These are phyloP conservation scores for Aspergillus sp. DNA, from an alignment of 2,329 filamentous ascomycete genomes.

Conservation along the genomic window DNA sequence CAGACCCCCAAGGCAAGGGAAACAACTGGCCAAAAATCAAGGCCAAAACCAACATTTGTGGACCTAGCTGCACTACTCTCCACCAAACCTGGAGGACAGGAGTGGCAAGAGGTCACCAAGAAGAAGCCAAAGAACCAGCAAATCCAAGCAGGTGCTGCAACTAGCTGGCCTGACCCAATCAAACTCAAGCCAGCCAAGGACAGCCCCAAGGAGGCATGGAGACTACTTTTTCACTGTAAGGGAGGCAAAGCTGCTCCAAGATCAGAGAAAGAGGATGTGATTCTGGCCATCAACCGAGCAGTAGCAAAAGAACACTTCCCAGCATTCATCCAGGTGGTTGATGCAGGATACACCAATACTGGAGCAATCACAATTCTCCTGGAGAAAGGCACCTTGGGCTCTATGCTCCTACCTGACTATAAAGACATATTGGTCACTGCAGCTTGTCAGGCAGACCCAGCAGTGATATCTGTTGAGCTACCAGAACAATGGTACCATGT, in stretches of 20 bases:
- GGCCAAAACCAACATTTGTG: background rate
- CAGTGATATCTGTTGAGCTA: too few relatives aligned
- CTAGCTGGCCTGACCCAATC: background rate
- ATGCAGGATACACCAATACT: too few relatives aligned
- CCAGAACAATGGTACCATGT: too few relatives aligned
- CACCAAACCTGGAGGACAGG: background rate
- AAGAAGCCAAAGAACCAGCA: background rate
- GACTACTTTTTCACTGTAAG: background rate
- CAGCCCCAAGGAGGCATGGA: background rate
- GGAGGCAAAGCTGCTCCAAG: background rate
- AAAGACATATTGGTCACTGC: too few relatives aligned
- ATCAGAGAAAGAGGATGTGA: background rate
- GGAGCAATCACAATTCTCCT: too few relatives aligned
- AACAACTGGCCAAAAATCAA: background rate
- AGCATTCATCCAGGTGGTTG: too few relatives aligned
- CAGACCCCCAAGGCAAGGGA: background rate
- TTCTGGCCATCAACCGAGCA: background rate
- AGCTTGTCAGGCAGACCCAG: too few relatives aligned
- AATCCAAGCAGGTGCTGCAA: background rate
- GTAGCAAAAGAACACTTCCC: too few relatives aligned
- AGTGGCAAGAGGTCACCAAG: background rate
- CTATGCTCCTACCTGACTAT: too few relatives aligned
- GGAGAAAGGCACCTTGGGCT: too few relatives aligned
- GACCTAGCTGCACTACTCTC: background rate
- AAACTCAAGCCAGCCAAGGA: background rate